These are phyloP conservation scores for Populus nigra DNA, from an alignment of 345 rosid species.

Conservation along the genomic window DNA sequence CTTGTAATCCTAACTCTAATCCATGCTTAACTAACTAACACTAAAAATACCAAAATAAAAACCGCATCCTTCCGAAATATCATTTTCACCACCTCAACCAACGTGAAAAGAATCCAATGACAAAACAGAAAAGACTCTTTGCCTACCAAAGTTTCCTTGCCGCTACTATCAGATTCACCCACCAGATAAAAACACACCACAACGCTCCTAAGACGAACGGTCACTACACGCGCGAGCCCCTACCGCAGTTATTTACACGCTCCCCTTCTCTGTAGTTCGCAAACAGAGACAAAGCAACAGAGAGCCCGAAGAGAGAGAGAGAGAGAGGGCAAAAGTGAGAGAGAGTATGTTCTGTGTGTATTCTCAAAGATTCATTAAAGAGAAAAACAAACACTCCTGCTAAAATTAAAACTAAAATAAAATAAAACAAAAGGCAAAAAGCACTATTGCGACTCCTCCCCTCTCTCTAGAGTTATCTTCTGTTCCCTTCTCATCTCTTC, in stretches of 20 bases:
- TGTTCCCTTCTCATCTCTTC: conserved; percentile 12
- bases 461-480: conserved; percentile 13
- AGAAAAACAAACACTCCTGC: background rate
- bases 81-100: background rate
- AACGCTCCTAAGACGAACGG: background rate
- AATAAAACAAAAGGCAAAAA: background rate
- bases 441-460: background rate
- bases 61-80: background rate
- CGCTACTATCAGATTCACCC: background rate
- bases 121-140: background rate
- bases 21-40: background rate
- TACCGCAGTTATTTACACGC: conserved; percentile 2
- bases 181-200: background rate
- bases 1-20: background rate
- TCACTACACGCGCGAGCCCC: background rate
- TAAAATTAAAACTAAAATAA: conserved; percentile 14
- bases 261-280: background rate
- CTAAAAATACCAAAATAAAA: background rate
- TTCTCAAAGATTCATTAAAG: conserved; percentile 38
- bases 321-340: too few relatives aligned
- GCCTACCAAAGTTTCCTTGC: background rate
- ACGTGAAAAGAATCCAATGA: conserved; percentile 1
- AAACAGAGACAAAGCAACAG: conserved; percentile 1
- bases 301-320: background rate
- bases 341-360: conserved; percentile 14